Percentiles rank a stretch among this genome's conserved stretches.
Evolutionary conservation across 2,329 filamentous ascomycete species (phyloP).

Genomic region (Didymella pomorum): DNA sequence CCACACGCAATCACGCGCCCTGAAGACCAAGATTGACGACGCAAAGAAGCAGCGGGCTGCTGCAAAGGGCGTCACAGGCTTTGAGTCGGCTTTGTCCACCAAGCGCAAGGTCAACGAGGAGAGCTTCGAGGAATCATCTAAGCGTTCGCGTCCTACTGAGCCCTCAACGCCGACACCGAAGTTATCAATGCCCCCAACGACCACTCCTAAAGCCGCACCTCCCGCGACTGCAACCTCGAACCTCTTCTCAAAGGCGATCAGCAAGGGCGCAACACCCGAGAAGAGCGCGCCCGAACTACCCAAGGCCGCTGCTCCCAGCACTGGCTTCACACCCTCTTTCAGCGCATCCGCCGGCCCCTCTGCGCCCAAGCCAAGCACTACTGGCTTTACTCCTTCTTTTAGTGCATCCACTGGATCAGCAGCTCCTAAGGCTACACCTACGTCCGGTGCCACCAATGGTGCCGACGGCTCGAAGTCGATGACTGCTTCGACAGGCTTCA

Average conservation of each 20-base stretch:
- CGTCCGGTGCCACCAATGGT: constrained; percentile 7
- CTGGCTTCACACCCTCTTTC: constrained; percentile 27
- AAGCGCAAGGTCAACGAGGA: constrained; percentile 42
- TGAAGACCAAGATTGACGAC: constrained; percentile 41
- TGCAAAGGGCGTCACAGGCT: constrained; percentile 42
- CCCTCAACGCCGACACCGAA: constrained; percentile 35
- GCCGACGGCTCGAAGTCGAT: background rate
- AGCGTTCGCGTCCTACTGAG: constrained; percentile 35
- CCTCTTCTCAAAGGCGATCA: constrained; percentile 37
- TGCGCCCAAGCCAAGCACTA: constrained; percentile 9
- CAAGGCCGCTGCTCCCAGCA: constrained; percentile 19
- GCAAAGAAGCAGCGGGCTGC: constrained; percentile 42
- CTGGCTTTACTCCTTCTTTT: constrained; percentile 24
- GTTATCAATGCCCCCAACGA: constrained; percentile 10
- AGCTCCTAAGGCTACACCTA: constrained; percentile 8
- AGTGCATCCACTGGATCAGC: constrained; percentile 14
- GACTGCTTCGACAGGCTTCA: constrained; percentile 10
- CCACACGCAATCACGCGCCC: constrained; percentile 33
- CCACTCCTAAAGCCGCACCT: constrained; percentile 26
- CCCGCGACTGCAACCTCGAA: constrained; percentile 35
- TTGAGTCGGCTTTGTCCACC: constrained; percentile 43
- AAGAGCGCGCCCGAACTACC: constrained; percentile 23
- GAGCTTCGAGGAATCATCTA: constrained; percentile 29
- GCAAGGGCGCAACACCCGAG: constrained; percentile 29
- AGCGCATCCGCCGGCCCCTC: constrained; percentile 20